Percentiles rank a stretch among this genome's conserved stretches.
Conservation (phyloP, 139 green algal species). For the Zygnema circumcarinatum region DNA sequence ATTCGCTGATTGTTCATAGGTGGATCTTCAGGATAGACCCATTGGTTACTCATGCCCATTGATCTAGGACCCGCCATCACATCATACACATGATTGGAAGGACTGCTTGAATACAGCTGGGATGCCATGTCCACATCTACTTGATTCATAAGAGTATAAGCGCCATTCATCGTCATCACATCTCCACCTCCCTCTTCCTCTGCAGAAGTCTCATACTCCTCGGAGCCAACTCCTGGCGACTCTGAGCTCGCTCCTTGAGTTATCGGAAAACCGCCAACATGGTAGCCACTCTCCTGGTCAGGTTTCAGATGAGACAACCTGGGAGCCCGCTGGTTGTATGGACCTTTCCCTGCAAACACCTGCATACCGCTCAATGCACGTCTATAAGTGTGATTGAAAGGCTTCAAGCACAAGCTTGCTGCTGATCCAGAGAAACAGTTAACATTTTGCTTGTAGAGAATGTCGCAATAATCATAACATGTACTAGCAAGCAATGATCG, state of each 20-base stretch:
- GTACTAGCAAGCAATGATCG: no score
- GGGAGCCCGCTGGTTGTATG: background rate
- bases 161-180: background rate
- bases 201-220: background rate
- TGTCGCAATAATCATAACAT: no score
- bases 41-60: background rate
- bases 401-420: no score
- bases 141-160: background rate
- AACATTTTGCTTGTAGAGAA: no score
- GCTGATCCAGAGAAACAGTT: no score
- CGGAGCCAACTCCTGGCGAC: background rate
- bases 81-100: background rate
- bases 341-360: background rate
- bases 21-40: background rate
- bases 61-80: background rate
- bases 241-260: background rate
- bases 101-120: background rate
- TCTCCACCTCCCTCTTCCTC: background rate
- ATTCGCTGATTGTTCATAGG: background rate
- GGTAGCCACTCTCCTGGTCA: background rate
- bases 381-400: no score
- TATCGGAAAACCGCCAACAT: background rate
- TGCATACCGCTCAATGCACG: no score
- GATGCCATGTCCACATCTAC: no score
- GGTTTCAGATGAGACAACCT: background rate